A percentile compares a stretch with the other conserved stretches of the same genome.
phyloP scores from a whole-genome alignment of 768 basidiomycete species.

The Suillus discolor region DNA sequence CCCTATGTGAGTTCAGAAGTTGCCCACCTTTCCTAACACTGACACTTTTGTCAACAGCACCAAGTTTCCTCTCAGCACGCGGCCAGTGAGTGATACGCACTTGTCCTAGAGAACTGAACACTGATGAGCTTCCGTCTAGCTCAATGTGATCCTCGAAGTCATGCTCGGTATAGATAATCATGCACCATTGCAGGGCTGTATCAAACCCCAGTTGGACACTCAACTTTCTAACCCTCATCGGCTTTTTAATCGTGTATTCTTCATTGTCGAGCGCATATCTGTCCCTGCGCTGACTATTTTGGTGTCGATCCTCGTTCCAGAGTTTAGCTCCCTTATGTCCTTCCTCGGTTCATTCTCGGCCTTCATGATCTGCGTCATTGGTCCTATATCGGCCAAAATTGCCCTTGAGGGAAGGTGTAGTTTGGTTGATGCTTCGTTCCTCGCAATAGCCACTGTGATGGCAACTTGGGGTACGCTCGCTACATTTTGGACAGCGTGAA shows the following conservation, averaged over 20 bases:
- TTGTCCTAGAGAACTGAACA: neutral
- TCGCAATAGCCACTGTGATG: constrained; percentile 61
- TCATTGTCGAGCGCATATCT: constrained; percentile 56
- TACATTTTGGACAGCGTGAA: constrained; percentile 50
- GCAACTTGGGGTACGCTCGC: constrained; percentile 77
- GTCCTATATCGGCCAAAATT: constrained; percentile 75
- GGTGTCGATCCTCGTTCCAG: constrained; percentile 76
- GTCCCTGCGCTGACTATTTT: constrained; percentile 62
- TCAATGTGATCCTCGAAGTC: constrained; percentile 83
- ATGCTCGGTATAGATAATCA: constrained; percentile 64
- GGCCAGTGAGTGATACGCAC: constrained; percentile 57
- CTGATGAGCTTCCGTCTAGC: constrained; percentile 38
- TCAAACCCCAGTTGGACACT: constrained; percentile 29
- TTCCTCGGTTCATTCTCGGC: constrained; percentile 91
- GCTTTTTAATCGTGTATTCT: constrained; percentile 40
- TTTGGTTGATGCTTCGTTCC: constrained; percentile 54
- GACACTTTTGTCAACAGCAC: constrained; percentile 47
- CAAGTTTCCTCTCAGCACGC: constrained; percentile 84
- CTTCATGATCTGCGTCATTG: constrained; percentile 72
- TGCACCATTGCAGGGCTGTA: constrained; percentile 14
- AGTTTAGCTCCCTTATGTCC: constrained; percentile 84
- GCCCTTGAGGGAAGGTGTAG: constrained; percentile 52
- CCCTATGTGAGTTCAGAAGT: constrained; percentile 55
- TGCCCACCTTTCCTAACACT: neutral
- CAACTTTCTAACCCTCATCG: constrained; percentile 12